A percentile compares a stretch with the other conserved stretches of the same genome.
phyloP scores from a whole-genome alignment of 495 filamentous ascomycete species.

The Jackrogersella minutella region DNA sequence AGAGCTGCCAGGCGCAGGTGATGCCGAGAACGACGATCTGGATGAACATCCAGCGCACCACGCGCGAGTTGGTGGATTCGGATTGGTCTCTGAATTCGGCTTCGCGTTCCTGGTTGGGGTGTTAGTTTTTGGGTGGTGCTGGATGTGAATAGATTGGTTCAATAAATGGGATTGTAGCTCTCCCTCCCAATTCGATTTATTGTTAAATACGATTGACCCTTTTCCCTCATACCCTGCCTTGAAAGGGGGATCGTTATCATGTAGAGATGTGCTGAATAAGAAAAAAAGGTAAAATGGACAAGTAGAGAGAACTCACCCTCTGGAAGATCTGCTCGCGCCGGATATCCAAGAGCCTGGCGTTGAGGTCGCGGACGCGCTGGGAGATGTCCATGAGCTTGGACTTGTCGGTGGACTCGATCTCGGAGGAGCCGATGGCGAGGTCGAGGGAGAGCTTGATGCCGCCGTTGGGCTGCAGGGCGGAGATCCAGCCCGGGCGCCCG shows the following conservation, averaged over 20 bases:
- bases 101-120: slow-evolving; percentile 79
- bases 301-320: slow-evolving; percentile 67
- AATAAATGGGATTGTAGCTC: not conserved
- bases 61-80: slow-evolving; percentile 89
- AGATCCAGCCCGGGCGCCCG: slow-evolving; percentile 73
- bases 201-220: not conserved
- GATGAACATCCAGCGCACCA: slow-evolving; percentile 92
- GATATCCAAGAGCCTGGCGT: slow-evolving; percentile 87
- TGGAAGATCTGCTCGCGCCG: slow-evolving; percentile 95
- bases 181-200: not conserved
- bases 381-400: slow-evolving; percentile 92
- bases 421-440: slow-evolving; percentile 92
- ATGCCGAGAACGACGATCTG: slow-evolving; percentile 87
- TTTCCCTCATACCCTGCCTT: too few relatives aligned
- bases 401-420: slow-evolving; percentile 94
- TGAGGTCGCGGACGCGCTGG: slow-evolving; percentile 87
- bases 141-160: too few relatives aligned
- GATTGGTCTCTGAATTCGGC: slow-evolving; percentile 98
- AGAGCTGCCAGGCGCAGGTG: slow-evolving; percentile 97
- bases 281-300: not conserved
- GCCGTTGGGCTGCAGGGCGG: slow-evolving; percentile 66
- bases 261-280: too few relatives aligned
- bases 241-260: too few relatives aligned
- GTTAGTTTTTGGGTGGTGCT: slow-evolving; percentile 12
- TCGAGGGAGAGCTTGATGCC: slow-evolving; percentile 86